phyloP scores from a whole-genome alignment of 2,329 filamentous ascomycete species.

The Metarhizium humberi region DNA sequence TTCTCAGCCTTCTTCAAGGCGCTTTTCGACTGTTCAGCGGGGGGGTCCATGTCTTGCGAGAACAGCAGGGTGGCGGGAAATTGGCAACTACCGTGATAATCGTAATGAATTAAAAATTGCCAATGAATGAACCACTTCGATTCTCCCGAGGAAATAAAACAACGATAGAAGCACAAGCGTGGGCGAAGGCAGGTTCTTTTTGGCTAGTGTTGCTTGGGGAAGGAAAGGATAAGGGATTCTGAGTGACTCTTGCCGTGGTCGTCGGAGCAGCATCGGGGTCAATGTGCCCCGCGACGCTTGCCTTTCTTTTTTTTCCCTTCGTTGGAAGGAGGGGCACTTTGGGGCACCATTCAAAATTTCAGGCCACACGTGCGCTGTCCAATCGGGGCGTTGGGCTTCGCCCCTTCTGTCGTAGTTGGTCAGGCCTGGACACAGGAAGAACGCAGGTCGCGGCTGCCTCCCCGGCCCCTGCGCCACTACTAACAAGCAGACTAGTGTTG shows the following conservation, averaged over 20 bases:
- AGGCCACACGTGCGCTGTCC: conserved; percentile 7
- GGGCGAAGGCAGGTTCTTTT: background rate
- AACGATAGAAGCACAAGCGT: background rate
- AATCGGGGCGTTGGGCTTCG: conserved; percentile 9
- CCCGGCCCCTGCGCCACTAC: conserved; percentile 3
- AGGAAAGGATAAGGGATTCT: background rate
- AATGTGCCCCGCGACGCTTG: conserved; percentile 10
- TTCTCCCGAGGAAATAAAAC: background rate
- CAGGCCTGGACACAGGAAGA: background rate
- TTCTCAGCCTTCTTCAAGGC: conserved; percentile 59
- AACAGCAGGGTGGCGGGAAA: background rate
- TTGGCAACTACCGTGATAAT: background rate
- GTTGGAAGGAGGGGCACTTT: conserved; percentile 10
- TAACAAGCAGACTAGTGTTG: background rate
- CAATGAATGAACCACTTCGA: background rate
- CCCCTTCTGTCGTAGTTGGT: background rate
- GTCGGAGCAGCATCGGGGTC: conserved; percentile 1
- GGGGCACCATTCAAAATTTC: conserved; percentile 9
- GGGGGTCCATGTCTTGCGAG: conserved; percentile 18
- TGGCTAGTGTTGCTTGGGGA: background rate
- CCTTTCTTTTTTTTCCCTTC: background rate
- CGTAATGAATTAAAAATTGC: background rate
- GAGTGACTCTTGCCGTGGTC: conserved; percentile 4
- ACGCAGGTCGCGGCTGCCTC: background rate
- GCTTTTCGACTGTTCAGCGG: conserved; percentile 44